Conservation (phyloP, 2,329 filamentous ascomycete genomes). For the Endoconidiophora laricicola region DNA sequence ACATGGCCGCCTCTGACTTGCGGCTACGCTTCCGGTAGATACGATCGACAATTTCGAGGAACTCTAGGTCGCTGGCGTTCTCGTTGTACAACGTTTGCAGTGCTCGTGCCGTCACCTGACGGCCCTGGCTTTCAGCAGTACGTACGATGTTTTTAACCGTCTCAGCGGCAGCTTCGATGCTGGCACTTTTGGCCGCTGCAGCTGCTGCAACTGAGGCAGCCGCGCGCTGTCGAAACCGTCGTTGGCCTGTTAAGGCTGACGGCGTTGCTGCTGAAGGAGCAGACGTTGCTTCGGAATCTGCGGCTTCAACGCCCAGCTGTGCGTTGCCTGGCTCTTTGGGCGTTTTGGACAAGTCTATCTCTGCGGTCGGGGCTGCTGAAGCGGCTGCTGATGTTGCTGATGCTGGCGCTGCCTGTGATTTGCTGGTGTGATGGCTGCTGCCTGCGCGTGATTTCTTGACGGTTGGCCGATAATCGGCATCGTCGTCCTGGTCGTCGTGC, state of each 20-base stretch:
- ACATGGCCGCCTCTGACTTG: conserved; percentile 34
- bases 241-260: background rate
- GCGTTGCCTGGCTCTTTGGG: too few species aligned
- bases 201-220: conserved; percentile 13
- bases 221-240: conserved; percentile 10
- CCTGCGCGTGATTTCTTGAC: conserved; percentile 5
- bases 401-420: conserved; percentile 5
- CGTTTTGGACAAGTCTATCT: background rate
- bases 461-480: conserved; percentile 7
- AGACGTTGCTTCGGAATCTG: background rate
- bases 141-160: conserved; percentile 38
- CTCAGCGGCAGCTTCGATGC: conserved; percentile 8
- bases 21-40: conserved; percentile 43
- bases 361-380: conserved; percentile 13
- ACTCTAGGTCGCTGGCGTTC: conserved; percentile 31
- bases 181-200: conserved; percentile 7
- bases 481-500: conserved; percentile 2
- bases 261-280: conserved; percentile 2
- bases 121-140: conserved; percentile 37
- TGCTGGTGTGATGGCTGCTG: background rate
- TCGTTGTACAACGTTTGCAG: conserved; percentile 44
- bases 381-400: conserved; percentile 15
- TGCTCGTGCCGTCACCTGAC: conserved; percentile 46
- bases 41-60: conserved; percentile 40
- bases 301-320: too few species aligned